These are phyloP conservation scores for Viola pubescens DNA, from an alignment of 441 rosid species.

Conservation along the genomic window DNA sequence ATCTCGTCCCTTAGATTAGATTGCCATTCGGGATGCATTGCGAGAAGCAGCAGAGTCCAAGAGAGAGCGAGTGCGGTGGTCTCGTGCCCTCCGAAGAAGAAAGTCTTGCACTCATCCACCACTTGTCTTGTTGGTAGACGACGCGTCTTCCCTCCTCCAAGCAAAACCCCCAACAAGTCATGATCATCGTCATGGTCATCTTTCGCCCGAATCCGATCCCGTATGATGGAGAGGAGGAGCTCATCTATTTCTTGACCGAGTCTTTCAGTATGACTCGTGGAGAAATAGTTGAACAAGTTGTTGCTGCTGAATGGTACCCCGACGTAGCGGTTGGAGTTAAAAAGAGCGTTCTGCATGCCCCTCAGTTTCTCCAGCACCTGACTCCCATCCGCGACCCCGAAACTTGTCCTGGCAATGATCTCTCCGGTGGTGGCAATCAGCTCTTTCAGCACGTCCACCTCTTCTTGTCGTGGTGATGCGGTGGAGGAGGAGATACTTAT, in stretches of 20 bases:
- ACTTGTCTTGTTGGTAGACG: slow-evolving; percentile 50
- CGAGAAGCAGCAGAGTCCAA: slow-evolving; percentile 15
- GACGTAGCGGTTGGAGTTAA: slow-evolving; percentile 66
- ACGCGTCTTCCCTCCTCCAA: slow-evolving; percentile 33
- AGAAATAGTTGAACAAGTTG: no score
- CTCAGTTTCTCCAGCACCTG: slow-evolving; percentile 56
- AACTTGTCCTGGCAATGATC: slow-evolving; percentile 81
- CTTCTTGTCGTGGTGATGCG: slow-evolving; percentile 27
- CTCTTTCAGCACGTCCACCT: slow-evolving; percentile 64
- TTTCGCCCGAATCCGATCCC: slow-evolving; percentile 27
- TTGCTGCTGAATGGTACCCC: slow-evolving; percentile 70
- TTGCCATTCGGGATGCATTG: slow-evolving; percentile 16
- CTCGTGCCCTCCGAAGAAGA: slow-evolving; percentile 18
- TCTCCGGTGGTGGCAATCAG: slow-evolving; percentile 67
- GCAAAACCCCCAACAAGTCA: slow-evolving; percentile 49
- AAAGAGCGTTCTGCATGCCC: slow-evolving; percentile 60
- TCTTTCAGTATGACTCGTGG: slow-evolving; percentile 26
- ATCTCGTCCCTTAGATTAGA: slow-evolving; percentile 6
- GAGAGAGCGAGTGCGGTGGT: slow-evolving; percentile 14
- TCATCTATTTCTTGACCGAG: slow-evolving; percentile 69
- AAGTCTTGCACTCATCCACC: slow-evolving; percentile 24
- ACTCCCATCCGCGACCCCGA: slow-evolving; percentile 64
- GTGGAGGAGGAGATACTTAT: slow-evolving; percentile 20
- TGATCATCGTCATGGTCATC: slow-evolving; percentile 25
- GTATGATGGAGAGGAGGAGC: slow-evolving; percentile 52